Base-by-base conservation (phyloP, 2,329 filamentous ascomycete species). In the Fusarium algeriense region DNA sequence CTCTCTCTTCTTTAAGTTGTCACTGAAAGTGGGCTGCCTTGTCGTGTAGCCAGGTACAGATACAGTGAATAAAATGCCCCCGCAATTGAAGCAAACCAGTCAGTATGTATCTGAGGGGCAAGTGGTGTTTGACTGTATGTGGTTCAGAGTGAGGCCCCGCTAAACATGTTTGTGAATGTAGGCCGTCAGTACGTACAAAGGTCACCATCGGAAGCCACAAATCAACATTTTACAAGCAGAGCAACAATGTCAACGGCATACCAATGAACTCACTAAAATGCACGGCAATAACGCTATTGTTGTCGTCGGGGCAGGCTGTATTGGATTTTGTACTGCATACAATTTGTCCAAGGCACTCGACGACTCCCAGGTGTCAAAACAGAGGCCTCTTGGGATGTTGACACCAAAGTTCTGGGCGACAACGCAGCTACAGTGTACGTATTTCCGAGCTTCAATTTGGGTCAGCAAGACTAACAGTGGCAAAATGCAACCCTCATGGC, bases 361-460 rank as follows among this genome's bases (percentile, higher is more conserved):
- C 5, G 3, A 23, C 23, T 23, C 14, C 3, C 13, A 46, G 26
- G 26, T 11, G 0, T 23, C 12, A 34, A 20, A 13, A 4, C 4
- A 12, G 10, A 48, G 7, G 2, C 13, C 7, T 20, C 3, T 2
- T 34, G 28, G 28, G n/a, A 34, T 17, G 2, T 17, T 34, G 45
- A 32, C 14, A 9, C 6, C 2, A 2, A 8, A 1, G n/a, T 48
- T 34, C 10, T 48, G 3, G 28, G 28, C 2, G 2, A 9, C 4
- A 20, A 6, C 3, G 20, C n/a, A 17, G 45, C 45, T 5, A 48
- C 14, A 0, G 45, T 32, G 45, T 17, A 3, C 1, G 45, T 46
- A 15, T 15, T 28, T 5, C 17, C 5, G 7, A n/a, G 7, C 0
- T 14, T 0, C 19, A 12, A 3, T 23, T 23, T 23, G 23, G 3